Evolutionary conservation across 2,329 filamentous ascomycete genomes (phyloP), one percentile per base, ranked within the genome.

Genomic region (Fusarium clavum): DNA sequence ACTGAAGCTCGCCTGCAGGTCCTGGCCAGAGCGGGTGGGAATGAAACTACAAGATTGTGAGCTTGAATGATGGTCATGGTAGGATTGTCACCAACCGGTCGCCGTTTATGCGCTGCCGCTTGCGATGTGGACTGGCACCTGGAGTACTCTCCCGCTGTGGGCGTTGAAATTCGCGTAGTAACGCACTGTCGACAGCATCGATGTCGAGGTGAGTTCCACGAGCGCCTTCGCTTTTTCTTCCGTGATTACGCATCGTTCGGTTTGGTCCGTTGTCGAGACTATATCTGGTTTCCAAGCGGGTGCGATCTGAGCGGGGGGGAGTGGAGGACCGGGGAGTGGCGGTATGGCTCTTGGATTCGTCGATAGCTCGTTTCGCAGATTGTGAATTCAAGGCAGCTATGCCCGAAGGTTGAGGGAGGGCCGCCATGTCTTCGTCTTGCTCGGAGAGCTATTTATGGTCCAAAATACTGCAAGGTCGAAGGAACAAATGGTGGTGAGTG

Each of bases 1-100:
- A 78, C 91, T 97, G 81, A 96, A 98, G 80, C 94, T 97, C 56
- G 95, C 94, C 78, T 95, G 92, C 25, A 98, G 84, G 80, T 99
- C 96, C 80, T 97, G 94, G 8, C 95, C 96, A 70, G 94, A 91
- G 44, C 96, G 89, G 74, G 96, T 97, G 29, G 96, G 96, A 73
- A 99, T 98, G 79, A 99, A 99, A 75, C 96, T 97, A 77, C 61
- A 53, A 38, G 20, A 47, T 45, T 49, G 71, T 79, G 57, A 81
- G 76, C 60, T 44, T 18, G 57, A 45, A 38, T 24, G 20, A 20
- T 27, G 55, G 40, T 22, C 29, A 45, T 20, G 32, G 41, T 18
- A 24, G 41, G 43, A 41, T 40, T 47, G 54, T 34, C 41, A 77
- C 77, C 44, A 69, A 92, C 91, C 87, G 85, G 72, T 90, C 87